Conservation (phyloP, 2,329 filamentous ascomycete genomes). For the Nothophaeocryptopus gaeumannii region DNA sequence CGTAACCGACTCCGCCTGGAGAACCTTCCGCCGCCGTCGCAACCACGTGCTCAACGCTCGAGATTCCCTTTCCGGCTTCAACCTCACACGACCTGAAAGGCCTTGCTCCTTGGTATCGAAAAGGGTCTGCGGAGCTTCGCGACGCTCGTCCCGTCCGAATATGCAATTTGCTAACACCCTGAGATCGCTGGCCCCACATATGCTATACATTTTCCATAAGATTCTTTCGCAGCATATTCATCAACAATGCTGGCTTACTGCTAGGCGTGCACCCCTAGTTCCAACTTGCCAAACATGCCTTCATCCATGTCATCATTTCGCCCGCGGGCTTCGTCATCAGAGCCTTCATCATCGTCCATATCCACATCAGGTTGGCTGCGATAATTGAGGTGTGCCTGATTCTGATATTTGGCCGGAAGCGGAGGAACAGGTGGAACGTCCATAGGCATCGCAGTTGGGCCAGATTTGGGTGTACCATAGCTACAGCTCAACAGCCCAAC, state of each 20-base stretch:
- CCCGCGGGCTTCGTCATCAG: conserved; percentile 42
- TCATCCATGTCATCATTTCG: conserved; percentile 83
- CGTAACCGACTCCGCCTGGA: background rate
- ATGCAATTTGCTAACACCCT: conserved; percentile 22
- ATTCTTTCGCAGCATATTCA: no score
- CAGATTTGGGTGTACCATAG: conserved; percentile 73
- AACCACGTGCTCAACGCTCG: conserved; percentile 29
- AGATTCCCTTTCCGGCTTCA: conserved; percentile 32
- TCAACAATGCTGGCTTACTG: no score
- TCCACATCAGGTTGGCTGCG: conserved; percentile 42
- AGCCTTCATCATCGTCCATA: conserved; percentile 54
- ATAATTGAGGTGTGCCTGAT: conserved; percentile 31
- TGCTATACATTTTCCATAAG: background rate
- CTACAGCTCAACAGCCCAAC: conserved; percentile 89
- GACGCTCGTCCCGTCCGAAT: conserved; percentile 6
- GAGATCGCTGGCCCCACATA: conserved; percentile 9
- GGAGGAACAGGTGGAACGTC: conserved; percentile 86
- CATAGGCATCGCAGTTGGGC: conserved; percentile 60
- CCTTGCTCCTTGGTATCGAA: conserved; percentile 28
- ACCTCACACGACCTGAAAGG: conserved; percentile 31
- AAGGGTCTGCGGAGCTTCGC: conserved; percentile 30
- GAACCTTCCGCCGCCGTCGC: conserved; percentile 8
- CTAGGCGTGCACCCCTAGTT: conserved; percentile 38
- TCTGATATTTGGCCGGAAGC: conserved; percentile 75
- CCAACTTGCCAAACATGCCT: conserved; percentile 94